phyloP scores from a whole-genome alignment of 2,329 filamentous ascomycete species.

The Aspergillus sp. region DNA sequence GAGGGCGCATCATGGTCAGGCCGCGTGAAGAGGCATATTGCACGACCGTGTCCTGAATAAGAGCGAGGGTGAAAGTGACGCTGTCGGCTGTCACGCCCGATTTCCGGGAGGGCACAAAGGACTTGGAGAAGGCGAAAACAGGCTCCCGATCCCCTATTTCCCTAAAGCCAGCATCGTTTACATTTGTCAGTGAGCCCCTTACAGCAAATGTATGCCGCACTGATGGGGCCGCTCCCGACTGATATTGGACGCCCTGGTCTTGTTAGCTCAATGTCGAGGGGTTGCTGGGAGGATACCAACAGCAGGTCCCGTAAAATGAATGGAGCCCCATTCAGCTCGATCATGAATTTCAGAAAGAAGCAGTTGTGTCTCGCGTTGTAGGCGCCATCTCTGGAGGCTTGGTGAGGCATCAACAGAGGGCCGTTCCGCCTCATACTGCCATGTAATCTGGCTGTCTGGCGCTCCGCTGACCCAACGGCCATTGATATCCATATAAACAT shows the following conservation, averaged over 20 bases:
- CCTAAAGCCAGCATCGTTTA: conserved; percentile 66
- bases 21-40: conserved; percentile 77
- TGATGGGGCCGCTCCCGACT: conserved; percentile 66
- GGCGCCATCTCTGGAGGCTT: conserved; percentile 44
- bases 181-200: conserved; percentile 65
- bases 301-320: conserved; percentile 72
- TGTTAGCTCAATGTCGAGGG: conserved; percentile 14
- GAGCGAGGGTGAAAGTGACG: conserved; percentile 72
- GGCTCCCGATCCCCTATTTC: conserved; percentile 75
- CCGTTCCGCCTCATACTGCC: conserved; percentile 58
- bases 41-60: conserved; percentile 75
- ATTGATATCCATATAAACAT: conserved; percentile 66
- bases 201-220: conserved; percentile 70
- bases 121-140: conserved; percentile 75
- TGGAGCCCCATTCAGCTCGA: conserved; percentile 78
- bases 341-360: conserved; percentile 74
- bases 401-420: conserved; percentile 40
- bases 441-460: conserved; percentile 66
- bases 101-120: conserved; percentile 55
- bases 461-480: conserved; percentile 82
- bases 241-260: conserved; percentile 59
- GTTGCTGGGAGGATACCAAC: conserved; percentile 28
- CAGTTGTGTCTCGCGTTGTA: conserved; percentile 54
- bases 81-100: conserved; percentile 47
- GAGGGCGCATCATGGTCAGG: conserved; percentile 72